Conservation (phyloP, 805 yeast species). For the Pichia pseudocactophila region DNA sequence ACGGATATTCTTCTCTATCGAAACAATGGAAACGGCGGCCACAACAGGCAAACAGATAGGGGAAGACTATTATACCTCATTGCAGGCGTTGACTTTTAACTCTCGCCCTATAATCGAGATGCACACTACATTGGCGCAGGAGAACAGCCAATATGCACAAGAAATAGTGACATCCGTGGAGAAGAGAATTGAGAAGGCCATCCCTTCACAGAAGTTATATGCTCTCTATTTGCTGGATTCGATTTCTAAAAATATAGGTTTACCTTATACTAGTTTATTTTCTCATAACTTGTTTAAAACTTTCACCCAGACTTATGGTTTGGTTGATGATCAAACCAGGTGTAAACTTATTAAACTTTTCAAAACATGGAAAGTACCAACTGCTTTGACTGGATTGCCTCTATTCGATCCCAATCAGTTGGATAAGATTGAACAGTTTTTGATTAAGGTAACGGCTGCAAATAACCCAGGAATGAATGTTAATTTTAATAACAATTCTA, state of each 20-base stretch:
- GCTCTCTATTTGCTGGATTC: slow-evolving; percentile 84
- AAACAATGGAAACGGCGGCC: neutral
- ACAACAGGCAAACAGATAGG: slow-evolving; percentile 26
- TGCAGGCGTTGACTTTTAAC: slow-evolving; percentile 74
- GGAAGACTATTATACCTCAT: slow-evolving; percentile 61
- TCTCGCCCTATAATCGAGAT: slow-evolving; percentile 84
- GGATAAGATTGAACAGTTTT: slow-evolving; percentile 63
- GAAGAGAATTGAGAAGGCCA: slow-evolving; percentile 61
- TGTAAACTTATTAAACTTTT: slow-evolving; percentile 67
- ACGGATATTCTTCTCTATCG: too few species aligned
- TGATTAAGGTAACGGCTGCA: slow-evolving; percentile 49
- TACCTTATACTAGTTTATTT: slow-evolving; percentile 78
- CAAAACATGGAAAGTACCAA: slow-evolving; percentile 79
- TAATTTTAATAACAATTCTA: neutral
- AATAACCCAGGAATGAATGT: slow-evolving; percentile 5
- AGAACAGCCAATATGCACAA: slow-evolving; percentile 67
- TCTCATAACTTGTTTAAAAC: slow-evolving; percentile 60
- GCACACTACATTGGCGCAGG: slow-evolving; percentile 79
- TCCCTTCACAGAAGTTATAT: slow-evolving; percentile 78
- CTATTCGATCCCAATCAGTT: slow-evolving; percentile 66
- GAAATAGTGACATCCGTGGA: slow-evolving; percentile 72
- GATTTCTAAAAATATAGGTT: slow-evolving; percentile 81
- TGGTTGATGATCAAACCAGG: slow-evolving; percentile 69
- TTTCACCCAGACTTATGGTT: slow-evolving; percentile 69
- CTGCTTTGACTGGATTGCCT: slow-evolving; percentile 51